phyloP scores from a whole-genome alignment of 208 protist genomes.

The Crithidia thermophila region DNA sequence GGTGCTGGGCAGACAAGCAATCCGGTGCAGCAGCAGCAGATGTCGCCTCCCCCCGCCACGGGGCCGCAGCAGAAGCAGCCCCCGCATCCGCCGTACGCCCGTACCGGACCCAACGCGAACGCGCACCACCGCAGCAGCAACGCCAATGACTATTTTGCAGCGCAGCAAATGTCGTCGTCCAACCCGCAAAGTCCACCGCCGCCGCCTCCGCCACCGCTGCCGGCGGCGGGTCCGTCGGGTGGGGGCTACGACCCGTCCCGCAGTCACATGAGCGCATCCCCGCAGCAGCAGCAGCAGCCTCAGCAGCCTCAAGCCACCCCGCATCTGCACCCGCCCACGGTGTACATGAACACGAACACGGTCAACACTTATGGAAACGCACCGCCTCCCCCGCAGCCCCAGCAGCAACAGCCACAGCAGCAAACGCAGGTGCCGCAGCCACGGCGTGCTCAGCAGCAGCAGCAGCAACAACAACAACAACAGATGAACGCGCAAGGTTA shows the following conservation, averaged over 20 bases:
- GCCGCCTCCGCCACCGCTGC: slow-evolving; percentile 13
- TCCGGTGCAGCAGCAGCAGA: background rate
- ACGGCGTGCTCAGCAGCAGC: background rate
- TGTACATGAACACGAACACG: slow-evolving; percentile 19
- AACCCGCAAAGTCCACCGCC: slow-evolving; percentile 1
- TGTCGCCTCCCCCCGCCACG: too few relatives aligned
- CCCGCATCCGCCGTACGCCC: background rate
- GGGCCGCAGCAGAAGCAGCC: background rate
- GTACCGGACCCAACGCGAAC: background rate
- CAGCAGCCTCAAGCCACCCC: background rate
- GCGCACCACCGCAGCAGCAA: background rate
- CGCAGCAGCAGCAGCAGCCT: slow-evolving; percentile 7
- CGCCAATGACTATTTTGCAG: background rate
- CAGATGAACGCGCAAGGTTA: slow-evolving; percentile 2
- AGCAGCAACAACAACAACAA: background rate
- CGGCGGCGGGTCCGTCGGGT: background rate
- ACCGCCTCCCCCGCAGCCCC: background rate
- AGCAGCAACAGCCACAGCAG: slow-evolving; percentile 10
- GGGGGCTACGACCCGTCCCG: background rate
- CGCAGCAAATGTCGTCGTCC: background rate
- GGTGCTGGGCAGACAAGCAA: too few relatives aligned
- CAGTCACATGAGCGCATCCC: background rate
- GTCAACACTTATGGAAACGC: background rate
- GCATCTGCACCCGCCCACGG: slow-evolving; percentile 27
- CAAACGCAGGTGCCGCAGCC: slow-evolving; percentile 10